A percentile compares a stretch with the other conserved stretches of the same genome.
phyloP scores from a whole-genome alignment of 169 alveolate species.

The Amoebophrya sp. region DNA sequence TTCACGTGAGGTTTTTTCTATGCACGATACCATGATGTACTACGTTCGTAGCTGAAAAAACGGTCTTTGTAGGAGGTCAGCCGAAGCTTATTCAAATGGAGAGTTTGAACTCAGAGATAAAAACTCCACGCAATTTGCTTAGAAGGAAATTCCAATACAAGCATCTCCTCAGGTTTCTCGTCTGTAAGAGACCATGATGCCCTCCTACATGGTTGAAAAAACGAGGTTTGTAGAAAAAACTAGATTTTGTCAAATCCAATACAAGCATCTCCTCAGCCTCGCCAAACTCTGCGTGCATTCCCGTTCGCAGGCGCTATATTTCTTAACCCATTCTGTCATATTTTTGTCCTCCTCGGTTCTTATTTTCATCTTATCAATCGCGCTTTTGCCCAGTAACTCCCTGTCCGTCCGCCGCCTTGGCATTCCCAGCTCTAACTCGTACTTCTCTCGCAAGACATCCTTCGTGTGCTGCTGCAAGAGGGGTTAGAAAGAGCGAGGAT shows the following conservation, averaged over 20 bases:
- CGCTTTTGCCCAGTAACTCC: background rate
- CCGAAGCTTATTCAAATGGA: no score
- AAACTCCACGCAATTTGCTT: no score
- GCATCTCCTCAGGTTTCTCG: no score
- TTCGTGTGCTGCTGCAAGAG: background rate
- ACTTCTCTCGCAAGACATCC: background rate
- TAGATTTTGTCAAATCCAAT: background rate
- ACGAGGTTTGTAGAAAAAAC: no score
- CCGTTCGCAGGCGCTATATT: background rate
- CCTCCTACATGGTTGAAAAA: no score
- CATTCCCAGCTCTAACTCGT: background rate
- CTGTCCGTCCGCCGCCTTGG: background rate
- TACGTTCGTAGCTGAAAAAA: background rate
- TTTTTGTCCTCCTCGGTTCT: background rate
- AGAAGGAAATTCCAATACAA: no score
- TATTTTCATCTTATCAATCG: background rate
- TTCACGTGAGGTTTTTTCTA: background rate
- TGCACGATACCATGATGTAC: background rate
- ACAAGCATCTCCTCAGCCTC: slow-evolving; percentile 11
- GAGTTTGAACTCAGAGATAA: no score
- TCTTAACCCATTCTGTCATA: slow-evolving; percentile 1
- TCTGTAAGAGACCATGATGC: no score
- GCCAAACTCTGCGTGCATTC: background rate
- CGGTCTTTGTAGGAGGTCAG: no score
- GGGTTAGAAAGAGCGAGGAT: no score